Evolutionary conservation across 1,139 yeast species (phyloP).

Genomic region (Meyerozyma elateridarum): DNA sequence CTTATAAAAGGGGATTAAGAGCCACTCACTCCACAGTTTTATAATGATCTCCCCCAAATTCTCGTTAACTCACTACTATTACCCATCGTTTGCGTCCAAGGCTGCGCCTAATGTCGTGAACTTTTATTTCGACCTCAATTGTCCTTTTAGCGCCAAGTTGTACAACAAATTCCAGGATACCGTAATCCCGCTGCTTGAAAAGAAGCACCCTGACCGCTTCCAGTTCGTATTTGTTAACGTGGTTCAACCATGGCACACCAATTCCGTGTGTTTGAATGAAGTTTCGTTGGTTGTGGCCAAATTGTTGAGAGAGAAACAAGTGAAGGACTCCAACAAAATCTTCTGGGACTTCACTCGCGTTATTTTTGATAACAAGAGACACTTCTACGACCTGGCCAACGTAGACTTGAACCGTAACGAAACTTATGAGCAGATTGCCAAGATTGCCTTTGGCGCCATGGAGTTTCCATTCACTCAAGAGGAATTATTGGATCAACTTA

Average conservation of each 20-base stretch:
- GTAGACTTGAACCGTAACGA: conserved; percentile 51
- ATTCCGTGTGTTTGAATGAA: conserved; percentile 64
- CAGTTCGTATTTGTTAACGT: conserved; percentile 62
- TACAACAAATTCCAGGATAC: conserved; percentile 50
- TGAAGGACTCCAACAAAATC: conserved; percentile 21
- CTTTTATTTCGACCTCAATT: conserved; percentile 71
- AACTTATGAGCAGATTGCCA: conserved; percentile 51
- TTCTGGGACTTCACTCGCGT: conserved; percentile 63
- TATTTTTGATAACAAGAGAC: conserved; percentile 48
- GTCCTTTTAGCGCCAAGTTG: conserved; percentile 68
- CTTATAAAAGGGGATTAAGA: too few relatives aligned
- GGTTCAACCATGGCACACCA: conserved; percentile 85
- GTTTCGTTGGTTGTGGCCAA: conserved; percentile 66
- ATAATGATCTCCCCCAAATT: conserved; percentile 41
- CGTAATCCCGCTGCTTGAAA: conserved; percentile 51
- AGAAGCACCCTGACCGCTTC: conserved; percentile 45
- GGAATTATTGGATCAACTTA: conserved; percentile 31
- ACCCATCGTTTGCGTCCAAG: conserved; percentile 13
- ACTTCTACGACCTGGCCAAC: conserved; percentile 61
- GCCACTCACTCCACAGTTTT: neutral
- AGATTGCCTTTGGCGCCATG: conserved; percentile 39
- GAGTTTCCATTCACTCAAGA: conserved; percentile 32
- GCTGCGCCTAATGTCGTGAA: conserved; percentile 34
- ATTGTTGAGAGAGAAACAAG: conserved; percentile 40
- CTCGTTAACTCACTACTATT: conserved; percentile 33